These are phyloP conservation scores for Silene conica DNA, from an alignment of 148 eudicot species.

Conservation along the genomic window DNA sequence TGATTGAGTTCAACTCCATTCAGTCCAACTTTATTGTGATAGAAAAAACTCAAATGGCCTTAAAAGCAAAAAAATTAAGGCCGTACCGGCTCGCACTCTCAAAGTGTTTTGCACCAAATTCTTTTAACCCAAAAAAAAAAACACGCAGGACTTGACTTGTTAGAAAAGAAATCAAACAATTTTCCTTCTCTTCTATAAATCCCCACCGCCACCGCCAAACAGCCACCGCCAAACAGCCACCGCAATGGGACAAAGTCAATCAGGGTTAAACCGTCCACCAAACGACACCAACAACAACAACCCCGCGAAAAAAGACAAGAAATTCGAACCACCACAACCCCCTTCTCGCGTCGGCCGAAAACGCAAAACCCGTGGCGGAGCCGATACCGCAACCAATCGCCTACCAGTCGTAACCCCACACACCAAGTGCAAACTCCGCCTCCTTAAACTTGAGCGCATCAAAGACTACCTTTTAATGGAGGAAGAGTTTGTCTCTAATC, in stretches of 20 bases:
- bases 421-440: slow-evolving; percentile 71
- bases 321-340: slow-evolving; percentile 75
- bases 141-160: too few species aligned
- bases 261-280: neutral
- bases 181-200: too few species aligned
- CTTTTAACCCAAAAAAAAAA: too few species aligned
- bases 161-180: too few species aligned
- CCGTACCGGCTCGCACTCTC: too few species aligned
- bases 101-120: too few species aligned
- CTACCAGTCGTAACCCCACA: slow-evolving; percentile 70
- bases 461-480: slow-evolving; percentile 86
- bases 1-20: too few species aligned
- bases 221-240: neutral
- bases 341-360: slow-evolving; percentile 85
- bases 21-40: too few species aligned
- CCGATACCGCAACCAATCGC: slow-evolving; percentile 62
- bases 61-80: too few species aligned
- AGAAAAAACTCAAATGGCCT: too few species aligned
- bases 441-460: slow-evolving; percentile 69
- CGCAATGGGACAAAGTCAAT: neutral
- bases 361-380: slow-evolving; percentile 73
- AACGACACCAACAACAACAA: slow-evolving; percentile 36
- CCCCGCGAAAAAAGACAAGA: slow-evolving; percentile 65
- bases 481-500: slow-evolving; percentile 82
- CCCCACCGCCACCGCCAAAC: neutral